Conservation (phyloP, 2,329 filamentous ascomycete species). For the Alternaria solani region DNA sequence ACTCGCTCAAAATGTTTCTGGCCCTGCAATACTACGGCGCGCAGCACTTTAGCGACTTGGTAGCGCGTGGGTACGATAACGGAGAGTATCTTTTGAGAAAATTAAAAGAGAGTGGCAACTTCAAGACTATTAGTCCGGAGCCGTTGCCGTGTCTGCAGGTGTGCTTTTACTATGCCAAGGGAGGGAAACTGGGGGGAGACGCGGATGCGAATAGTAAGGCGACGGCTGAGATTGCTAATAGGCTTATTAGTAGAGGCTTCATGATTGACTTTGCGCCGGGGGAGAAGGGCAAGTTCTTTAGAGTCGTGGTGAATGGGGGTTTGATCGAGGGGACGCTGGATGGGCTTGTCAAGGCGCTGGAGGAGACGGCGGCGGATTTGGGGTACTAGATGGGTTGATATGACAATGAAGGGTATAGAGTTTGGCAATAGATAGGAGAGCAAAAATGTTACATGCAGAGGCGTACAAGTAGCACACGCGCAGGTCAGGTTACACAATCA, state of each 20-base stretch:
- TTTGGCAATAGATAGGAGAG: neutral
- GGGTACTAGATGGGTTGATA: slow-evolving; percentile 24
- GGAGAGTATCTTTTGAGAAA: slow-evolving; percentile 73
- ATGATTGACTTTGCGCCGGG: slow-evolving; percentile 74
- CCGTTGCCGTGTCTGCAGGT: slow-evolving; percentile 86
- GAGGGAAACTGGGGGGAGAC: slow-evolving; percentile 59
- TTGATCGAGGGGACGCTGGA: slow-evolving; percentile 58
- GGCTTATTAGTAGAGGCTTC: slow-evolving; percentile 67
- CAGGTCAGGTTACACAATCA: neutral
- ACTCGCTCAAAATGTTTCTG: slow-evolving; percentile 86
- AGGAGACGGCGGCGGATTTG: slow-evolving; percentile 53
- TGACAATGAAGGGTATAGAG: neutral
- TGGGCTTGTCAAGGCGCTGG: slow-evolving; percentile 61
- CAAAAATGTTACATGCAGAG: neutral
- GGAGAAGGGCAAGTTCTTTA: slow-evolving; percentile 70
- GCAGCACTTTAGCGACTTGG: slow-evolving; percentile 69
- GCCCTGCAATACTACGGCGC: slow-evolving; percentile 90
- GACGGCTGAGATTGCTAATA: slow-evolving; percentile 64
- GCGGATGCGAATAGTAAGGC: slow-evolving; percentile 61
- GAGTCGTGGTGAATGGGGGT: slow-evolving; percentile 72
- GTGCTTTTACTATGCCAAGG: slow-evolving; percentile 85
- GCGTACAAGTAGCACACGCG: neutral
- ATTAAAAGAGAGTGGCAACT: slow-evolving; percentile 64
- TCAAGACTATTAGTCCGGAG: slow-evolving; percentile 76
- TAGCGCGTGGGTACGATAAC: slow-evolving; percentile 74